Evolutionary conservation across 768 basidiomycete species (phyloP).

Genomic region (Amanita fuliginea): DNA sequence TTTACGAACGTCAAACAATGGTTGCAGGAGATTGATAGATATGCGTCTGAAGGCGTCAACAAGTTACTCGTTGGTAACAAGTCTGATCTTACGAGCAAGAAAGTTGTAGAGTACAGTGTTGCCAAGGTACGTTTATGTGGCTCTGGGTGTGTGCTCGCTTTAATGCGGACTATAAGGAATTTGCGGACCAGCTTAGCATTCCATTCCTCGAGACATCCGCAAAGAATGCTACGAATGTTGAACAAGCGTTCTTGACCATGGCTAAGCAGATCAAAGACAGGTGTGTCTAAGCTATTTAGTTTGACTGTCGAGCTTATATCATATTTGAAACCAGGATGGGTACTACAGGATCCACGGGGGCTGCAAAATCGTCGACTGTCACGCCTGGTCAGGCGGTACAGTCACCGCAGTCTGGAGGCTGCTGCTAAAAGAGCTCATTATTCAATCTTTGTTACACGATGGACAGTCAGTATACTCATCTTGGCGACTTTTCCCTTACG

Average conservation of each 20-base stretch:
- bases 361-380: conserved; percentile 74
- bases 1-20: conserved; percentile 94
- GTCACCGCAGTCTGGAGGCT: conserved; percentile 60
- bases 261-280: conserved; percentile 94
- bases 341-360: conserved; percentile 62
- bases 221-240: conserved; percentile 97
- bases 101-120: conserved; percentile 82
- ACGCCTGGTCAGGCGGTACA: conserved; percentile 79
- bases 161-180: conserved; percentile 43
- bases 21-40: conserved; percentile 88
- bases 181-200: conserved; percentile 88
- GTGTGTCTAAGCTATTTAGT: conserved; percentile 24
- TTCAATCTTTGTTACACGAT: conserved; percentile 1
- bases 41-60: conserved; percentile 98
- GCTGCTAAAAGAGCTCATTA: conserved; percentile 49
- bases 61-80: conserved; percentile 98
- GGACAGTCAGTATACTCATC: conserved; percentile 5
- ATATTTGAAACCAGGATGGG: conserved; percentile 53
- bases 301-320: neutral
- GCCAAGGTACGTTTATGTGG: conserved; percentile 51
- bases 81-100: conserved; percentile 95
- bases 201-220: conserved; percentile 99
- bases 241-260: conserved; percentile 98
- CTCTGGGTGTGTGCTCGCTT: neutral
- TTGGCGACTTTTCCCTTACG: neutral